phyloP scores from a whole-genome alignment of 306 rosid genomes.

The Astragalus glycyphyllos region DNA sequence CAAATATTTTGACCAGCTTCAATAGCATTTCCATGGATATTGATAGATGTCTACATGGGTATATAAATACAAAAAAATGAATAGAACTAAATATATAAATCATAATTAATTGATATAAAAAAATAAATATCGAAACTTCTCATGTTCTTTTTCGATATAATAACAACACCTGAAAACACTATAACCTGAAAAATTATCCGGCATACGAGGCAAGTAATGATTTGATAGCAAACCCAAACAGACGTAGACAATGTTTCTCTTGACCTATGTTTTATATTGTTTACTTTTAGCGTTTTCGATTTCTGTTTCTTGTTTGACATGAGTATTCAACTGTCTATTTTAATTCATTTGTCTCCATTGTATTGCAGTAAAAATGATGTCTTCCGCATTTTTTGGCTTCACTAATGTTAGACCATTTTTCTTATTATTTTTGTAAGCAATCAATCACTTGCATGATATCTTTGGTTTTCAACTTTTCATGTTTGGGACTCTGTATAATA shows the following conservation, averaged over 20 bases:
- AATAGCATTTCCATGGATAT: constrained; percentile 86
- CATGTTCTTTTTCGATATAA: constrained; percentile 10
- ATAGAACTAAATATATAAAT: constrained; percentile 23
- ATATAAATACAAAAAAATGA: constrained; percentile 38
- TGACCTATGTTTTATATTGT: background rate
- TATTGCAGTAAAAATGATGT: background rate
- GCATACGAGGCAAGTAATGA: constrained; percentile 4
- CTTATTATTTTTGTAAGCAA: background rate
- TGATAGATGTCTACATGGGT: constrained; percentile 65
- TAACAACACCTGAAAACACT: constrained; percentile 14
- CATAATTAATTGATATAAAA: background rate
- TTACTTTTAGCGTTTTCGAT: background rate
- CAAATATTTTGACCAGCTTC: constrained; percentile 85
- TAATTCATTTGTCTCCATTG: constrained; percentile 2
- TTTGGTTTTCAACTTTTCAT: constrained; percentile 15
- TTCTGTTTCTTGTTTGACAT: background rate
- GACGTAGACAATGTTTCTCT: background rate
- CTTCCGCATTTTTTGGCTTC: background rate
- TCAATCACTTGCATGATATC: background rate
- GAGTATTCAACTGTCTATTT: background rate
- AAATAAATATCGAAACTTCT: constrained; percentile 11
- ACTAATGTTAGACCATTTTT: background rate
- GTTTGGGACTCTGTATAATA: background rate
- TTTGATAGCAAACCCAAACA: constrained; percentile 26
- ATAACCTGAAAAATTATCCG: background rate